A percentile compares a stretch with the other conserved stretches of the same genome.
These are phyloP conservation scores for Pseudogymnoascus sp. DNA, from an alignment of 2,329 filamentous ascomycete species.

Conservation along the genomic window DNA sequence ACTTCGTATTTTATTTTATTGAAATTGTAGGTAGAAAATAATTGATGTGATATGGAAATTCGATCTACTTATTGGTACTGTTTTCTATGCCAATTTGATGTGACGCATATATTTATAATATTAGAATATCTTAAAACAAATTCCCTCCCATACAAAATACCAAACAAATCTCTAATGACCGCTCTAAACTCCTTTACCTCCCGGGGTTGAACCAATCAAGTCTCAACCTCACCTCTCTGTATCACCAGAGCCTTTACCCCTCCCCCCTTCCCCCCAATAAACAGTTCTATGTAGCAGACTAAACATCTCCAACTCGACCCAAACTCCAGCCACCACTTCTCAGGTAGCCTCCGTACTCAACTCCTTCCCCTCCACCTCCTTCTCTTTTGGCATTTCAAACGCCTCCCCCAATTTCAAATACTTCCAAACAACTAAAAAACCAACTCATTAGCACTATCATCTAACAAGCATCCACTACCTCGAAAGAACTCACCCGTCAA, in stretches of 20 bases:
- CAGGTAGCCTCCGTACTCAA: not conserved
- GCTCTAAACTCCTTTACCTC: not conserved
- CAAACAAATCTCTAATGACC: not conserved
- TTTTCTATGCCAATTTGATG: not conserved
- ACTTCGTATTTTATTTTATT: not conserved
- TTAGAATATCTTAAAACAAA: not conserved
- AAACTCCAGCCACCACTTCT: not conserved
- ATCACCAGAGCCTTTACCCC: not conserved
- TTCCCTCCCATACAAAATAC: not conserved
- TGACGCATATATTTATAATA: not conserved
- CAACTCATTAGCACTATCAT: not conserved
- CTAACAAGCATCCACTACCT: not conserved
- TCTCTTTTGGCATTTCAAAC: not conserved
- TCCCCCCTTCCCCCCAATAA: not conserved
- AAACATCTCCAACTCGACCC: not conserved
- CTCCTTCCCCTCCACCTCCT: not conserved
- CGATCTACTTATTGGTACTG: not conserved
- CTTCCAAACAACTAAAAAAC: not conserved
- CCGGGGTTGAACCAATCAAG: not conserved
- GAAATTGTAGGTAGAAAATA: not conserved
- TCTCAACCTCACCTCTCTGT: not conserved
- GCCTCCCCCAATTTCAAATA: not conserved
- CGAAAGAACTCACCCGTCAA: conserved; percentile 32
- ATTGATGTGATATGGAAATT: not conserved
- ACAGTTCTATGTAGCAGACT: not conserved